Percentiles rank a stretch among this genome's conserved stretches.
Evolutionary conservation across 257 asterid species (phyloP).

Genomic region (Nicotiana tabacum): DNA sequence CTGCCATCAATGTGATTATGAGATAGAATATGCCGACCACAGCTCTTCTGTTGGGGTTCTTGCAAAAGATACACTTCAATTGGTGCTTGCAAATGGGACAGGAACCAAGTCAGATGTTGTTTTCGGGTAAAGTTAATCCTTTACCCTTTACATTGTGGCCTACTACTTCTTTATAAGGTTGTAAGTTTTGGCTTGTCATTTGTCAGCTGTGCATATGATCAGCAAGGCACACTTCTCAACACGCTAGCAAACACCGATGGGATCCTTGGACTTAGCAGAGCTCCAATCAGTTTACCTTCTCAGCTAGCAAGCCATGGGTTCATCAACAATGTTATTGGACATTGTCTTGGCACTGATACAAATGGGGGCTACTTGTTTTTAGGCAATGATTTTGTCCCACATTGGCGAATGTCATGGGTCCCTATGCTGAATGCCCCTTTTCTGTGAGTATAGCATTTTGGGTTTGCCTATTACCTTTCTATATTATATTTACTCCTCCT

Average conservation of each 20-base stretch:
- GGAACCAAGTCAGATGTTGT: constrained; percentile 38
- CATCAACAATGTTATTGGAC: constrained; percentile 58
- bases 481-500: background rate
- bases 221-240: constrained; percentile 65
- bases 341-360: constrained; percentile 53
- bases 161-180: constrained; percentile 5
- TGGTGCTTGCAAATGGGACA: constrained; percentile 59
- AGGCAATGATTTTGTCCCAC: constrained; percentile 67
- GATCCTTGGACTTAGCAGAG: constrained; percentile 67
- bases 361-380: constrained; percentile 66
- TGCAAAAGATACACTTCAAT: constrained; percentile 50
- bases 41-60: constrained; percentile 80
- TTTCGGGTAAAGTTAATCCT: constrained; percentile 47
- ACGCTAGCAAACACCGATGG: constrained; percentile 68
- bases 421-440: constrained; percentile 51
- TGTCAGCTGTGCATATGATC: constrained; percentile 74
- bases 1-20: constrained; percentile 73
- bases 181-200: constrained; percentile 10
- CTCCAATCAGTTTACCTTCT: constrained; percentile 63
- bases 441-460: constrained; percentile 34
- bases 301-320: constrained; percentile 57
- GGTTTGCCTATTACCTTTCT: background rate
- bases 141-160: background rate
- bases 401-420: constrained; percentile 60
- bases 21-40: constrained; percentile 71